Percentiles rank a stretch among this genome's conserved stretches.
These are phyloP conservation scores for Huntiella decipiens DNA, from an alignment of 2,329 filamentous ascomycete species.

Conservation along the genomic window DNA sequence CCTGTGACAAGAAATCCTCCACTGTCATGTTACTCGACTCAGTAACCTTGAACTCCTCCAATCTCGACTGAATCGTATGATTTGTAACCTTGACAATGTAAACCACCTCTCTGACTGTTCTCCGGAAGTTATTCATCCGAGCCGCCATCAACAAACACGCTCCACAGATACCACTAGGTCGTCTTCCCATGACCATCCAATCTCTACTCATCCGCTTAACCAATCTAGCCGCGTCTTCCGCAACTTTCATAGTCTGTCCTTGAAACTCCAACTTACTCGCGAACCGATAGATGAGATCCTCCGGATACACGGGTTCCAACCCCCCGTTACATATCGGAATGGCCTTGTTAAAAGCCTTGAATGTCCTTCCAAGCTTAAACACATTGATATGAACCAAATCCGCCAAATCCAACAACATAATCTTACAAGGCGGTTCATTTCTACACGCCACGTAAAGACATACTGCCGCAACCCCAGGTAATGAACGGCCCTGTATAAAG, in stretches of 20 bases:
- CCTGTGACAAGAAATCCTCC: constrained; percentile 59
- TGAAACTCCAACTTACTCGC: constrained; percentile 84
- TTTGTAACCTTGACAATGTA: constrained; percentile 96
- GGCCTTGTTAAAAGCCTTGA: constrained; percentile 61
- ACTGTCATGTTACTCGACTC: constrained; percentile 72
- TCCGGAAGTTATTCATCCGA: constrained; percentile 93
- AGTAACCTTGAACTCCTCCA: constrained; percentile 81
- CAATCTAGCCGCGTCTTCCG: constrained; percentile 70
- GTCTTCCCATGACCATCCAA: constrained; percentile 90
- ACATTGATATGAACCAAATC: constrained; percentile 73
- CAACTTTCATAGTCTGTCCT: constrained; percentile 61
- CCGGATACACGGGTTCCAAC: constrained; percentile 55
- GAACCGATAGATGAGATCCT: constrained; percentile 82
- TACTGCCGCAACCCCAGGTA: constrained; percentile 72
- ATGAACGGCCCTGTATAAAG: constrained; percentile 71
- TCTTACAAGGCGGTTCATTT: constrained; percentile 55
- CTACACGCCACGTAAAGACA: constrained; percentile 81
- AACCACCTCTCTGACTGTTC: constrained; percentile 85
- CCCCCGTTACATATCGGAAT: constrained; percentile 49
- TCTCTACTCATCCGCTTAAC: constrained; percentile 87
- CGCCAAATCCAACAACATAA: constrained; percentile 91
- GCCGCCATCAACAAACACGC: constrained; percentile 88
- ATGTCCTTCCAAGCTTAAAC: constrained; percentile 76
- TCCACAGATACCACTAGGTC: constrained; percentile 84
- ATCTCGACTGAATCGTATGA: constrained; percentile 73